Evolutionary conservation across 805 yeast species (phyloP).

Genomic region (Zygoascus tannicola): DNA sequence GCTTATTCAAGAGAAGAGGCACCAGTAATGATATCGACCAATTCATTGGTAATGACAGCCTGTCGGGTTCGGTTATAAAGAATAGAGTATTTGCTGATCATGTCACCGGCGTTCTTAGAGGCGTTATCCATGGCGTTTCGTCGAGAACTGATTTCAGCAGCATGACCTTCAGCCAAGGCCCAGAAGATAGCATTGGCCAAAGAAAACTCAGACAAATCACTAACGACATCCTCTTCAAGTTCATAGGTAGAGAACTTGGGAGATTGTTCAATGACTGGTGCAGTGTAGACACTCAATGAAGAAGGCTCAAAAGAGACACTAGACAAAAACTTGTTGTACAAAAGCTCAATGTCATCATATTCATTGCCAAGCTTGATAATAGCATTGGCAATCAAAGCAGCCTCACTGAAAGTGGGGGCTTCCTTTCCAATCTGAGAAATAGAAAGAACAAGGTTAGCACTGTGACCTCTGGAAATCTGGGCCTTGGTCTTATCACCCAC

Average conservation of each 20-base stretch:
- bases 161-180: slow-evolving; percentile 97
- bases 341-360: slow-evolving; percentile 70
- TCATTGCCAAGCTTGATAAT: slow-evolving; percentile 45
- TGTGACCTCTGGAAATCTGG: slow-evolving; percentile 78
- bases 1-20: slow-evolving; percentile 93
- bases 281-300: slow-evolving; percentile 53
- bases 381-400: slow-evolving; percentile 81
- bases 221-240: slow-evolving; percentile 51
- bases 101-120: slow-evolving; percentile 98
- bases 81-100: slow-evolving; percentile 93
- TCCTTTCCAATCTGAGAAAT: slow-evolving; percentile 93
- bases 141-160: slow-evolving; percentile 96
- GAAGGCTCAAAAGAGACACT: slow-evolving; percentile 89
- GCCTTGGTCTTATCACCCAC: slow-evolving; percentile 91
- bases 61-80: slow-evolving; percentile 99
- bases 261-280: slow-evolving; percentile 67
- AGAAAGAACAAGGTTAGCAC: slow-evolving; percentile 58
- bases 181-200: slow-evolving; percentile 82
- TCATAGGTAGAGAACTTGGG: slow-evolving; percentile 79
- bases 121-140: slow-evolving; percentile 99
- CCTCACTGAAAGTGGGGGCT: slow-evolving; percentile 89
- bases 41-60: slow-evolving; percentile 97
- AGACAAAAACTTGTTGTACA: slow-evolving; percentile 79
- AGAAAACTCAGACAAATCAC: slow-evolving; percentile 65
- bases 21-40: slow-evolving; percentile 99